Evolutionary conservation across 2,329 filamentous ascomycete genomes (phyloP).

Genomic region (Neofusicoccum cordaticola): DNA sequence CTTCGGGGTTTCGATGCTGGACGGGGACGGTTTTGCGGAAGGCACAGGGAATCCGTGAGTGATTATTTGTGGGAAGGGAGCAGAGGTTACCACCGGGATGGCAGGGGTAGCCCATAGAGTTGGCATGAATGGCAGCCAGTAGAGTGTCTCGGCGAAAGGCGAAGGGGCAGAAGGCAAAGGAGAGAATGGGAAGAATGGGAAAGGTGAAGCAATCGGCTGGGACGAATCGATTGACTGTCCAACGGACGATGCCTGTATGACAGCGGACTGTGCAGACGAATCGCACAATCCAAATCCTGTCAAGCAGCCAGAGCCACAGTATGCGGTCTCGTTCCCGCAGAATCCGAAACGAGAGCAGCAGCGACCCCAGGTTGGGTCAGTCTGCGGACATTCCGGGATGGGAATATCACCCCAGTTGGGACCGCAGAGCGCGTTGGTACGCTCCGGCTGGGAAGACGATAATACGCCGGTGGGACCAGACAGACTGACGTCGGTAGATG

Average conservation of each 20-base stretch:
- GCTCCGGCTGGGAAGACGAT: not conserved
- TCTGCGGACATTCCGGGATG: not conserved
- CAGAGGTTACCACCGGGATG: not conserved
- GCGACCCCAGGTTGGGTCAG: not conserved
- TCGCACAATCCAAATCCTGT: not conserved
- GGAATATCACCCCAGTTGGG: not conserved
- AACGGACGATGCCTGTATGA: not conserved
- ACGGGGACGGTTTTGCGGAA: not conserved
- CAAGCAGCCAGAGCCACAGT: not conserved
- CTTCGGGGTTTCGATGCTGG: not conserved
- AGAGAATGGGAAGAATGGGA: not conserved
- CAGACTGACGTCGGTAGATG: not conserved
- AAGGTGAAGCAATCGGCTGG: not conserved
- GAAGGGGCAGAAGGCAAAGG: not conserved
- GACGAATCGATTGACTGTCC: not conserved
- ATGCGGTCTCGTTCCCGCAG: not conserved
- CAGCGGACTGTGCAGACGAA: not conserved
- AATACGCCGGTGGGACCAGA: not conserved
- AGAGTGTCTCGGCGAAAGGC: not conserved
- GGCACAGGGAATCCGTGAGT: not conserved
- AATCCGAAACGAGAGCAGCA: conserved; percentile 10
- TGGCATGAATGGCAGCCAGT: not conserved
- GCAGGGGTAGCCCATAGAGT: not conserved
- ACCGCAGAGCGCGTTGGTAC: conserved; percentile 1
- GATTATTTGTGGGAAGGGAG: not conserved